Percentiles rank a stretch among this genome's conserved stretches.
These are phyloP conservation scores for Saccharomyces uvarum DNA, from an alignment of 1,139 yeast genomes.

Conservation along the genomic window DNA sequence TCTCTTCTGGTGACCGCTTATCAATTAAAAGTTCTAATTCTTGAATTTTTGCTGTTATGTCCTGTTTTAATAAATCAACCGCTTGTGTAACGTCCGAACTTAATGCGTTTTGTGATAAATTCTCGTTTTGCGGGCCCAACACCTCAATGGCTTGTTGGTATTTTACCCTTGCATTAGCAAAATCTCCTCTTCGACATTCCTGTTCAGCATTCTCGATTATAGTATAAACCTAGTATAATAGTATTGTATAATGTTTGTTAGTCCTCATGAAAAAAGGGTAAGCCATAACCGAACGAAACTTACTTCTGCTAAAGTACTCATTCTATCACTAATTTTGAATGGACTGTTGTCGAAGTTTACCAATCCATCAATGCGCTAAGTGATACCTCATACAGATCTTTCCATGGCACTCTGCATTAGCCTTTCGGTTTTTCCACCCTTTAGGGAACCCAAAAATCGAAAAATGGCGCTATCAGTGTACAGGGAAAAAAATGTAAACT, in stretches of 20 bases:
- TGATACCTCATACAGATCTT: not conserved
- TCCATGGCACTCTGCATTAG: not conserved
- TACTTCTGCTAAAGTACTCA: slow-evolving; percentile 5
- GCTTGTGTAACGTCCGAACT: slow-evolving; percentile 16
- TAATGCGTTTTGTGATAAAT: slow-evolving; percentile 4
- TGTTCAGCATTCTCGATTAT: slow-evolving; percentile 24
- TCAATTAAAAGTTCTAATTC: slow-evolving; percentile 13
- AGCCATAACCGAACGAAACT: not conserved
- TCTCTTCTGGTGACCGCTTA: slow-evolving; percentile 6
- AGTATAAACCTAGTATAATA: slow-evolving; percentile 16
- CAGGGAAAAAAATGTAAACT: not conserved
- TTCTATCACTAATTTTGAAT: not conserved
- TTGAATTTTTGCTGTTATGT: slow-evolving; percentile 10
- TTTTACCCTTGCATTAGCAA: slow-evolving; percentile 13
- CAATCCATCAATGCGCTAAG: not conserved
- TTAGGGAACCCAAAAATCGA: not conserved
- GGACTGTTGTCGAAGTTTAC: not conserved
- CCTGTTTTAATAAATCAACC: slow-evolving; percentile 17
- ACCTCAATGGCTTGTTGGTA: slow-evolving; percentile 14
- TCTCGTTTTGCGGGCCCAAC: slow-evolving; percentile 7
- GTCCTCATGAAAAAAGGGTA: not conserved
- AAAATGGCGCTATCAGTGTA: not conserved
- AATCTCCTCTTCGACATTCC: slow-evolving; percentile 14
- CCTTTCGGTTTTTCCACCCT: not conserved
- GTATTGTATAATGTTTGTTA: not conserved